Percentiles rank a stretch among this genome's conserved stretches.
Evolutionary conservation across 768 basidiomycete species (phyloP).

Genomic region (Russula compacta): DNA sequence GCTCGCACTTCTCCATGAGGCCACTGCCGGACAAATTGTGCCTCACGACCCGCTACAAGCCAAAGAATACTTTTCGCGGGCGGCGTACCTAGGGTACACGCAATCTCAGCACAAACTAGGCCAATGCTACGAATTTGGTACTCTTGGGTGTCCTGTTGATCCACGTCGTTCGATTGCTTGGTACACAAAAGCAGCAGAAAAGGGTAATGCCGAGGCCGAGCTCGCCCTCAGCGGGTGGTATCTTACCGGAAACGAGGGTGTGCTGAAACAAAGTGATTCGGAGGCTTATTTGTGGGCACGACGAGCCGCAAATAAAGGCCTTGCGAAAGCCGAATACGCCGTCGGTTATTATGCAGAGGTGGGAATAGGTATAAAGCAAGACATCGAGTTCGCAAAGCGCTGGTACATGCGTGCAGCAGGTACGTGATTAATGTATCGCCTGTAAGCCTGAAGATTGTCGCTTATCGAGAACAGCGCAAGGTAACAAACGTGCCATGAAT

Average conservation of each 20-base stretch:
- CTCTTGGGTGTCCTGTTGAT: slow-evolving; percentile 82
- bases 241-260: slow-evolving; percentile 88
- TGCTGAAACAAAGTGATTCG: slow-evolving; percentile 94
- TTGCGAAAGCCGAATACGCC: slow-evolving; percentile 97
- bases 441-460: background rate
- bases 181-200: slow-evolving; percentile 98
- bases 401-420: slow-evolving; percentile 99
- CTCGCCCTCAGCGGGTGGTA: slow-evolving; percentile 98
- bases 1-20: slow-evolving; percentile 80
- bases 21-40: slow-evolving; percentile 55
- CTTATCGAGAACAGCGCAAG: slow-evolving; percentile 56
- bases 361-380: slow-evolving; percentile 95
- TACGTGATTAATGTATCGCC: slow-evolving; percentile 28
- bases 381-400: slow-evolving; percentile 89
- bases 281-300: slow-evolving; percentile 99
- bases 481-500: slow-evolving; percentile 97
- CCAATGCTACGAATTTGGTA: slow-evolving; percentile 90
- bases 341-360: slow-evolving; percentile 98
- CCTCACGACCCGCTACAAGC: slow-evolving; percentile 76
- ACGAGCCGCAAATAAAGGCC: slow-evolving; percentile 90
- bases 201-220: slow-evolving; percentile 91
- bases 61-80: slow-evolving; percentile 78
- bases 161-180: slow-evolving; percentile 92
- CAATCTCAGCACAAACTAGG: slow-evolving; percentile 94
- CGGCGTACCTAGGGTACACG: slow-evolving; percentile 88